Percentiles rank a stretch among this genome's conserved stretches.
phyloP scores from a whole-genome alignment of 1,284 basidiomycete genomes.

The Volvariella volvacea region DNA sequence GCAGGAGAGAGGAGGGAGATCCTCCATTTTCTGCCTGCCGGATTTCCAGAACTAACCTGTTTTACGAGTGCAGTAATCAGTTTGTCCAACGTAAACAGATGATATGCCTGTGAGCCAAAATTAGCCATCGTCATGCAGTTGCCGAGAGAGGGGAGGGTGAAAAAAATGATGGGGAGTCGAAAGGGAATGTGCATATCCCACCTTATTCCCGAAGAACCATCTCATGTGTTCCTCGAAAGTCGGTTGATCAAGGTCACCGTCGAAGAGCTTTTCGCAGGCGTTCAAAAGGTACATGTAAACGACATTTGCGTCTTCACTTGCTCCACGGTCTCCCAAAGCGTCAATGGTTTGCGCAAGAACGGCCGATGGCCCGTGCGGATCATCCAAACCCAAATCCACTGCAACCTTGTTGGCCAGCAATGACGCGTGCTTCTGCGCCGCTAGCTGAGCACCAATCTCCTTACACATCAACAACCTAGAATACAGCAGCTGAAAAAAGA shows the following conservation, averaged over 20 bases:
- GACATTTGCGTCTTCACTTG: constrained; percentile 42
- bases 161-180: too few species aligned
- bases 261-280: constrained; percentile 92
- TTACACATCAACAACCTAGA: constrained; percentile 85
- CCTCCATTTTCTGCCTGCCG: not conserved
- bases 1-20: not conserved
- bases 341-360: constrained; percentile 60
- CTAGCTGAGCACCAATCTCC: constrained; percentile 61
- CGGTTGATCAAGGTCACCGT: constrained; percentile 84
- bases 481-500: constrained; percentile 74
- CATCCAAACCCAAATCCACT: constrained; percentile 66
- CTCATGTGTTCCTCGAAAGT: constrained; percentile 94
- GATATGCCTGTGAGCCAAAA: constrained; percentile 53
- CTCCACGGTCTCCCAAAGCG: constrained; percentile 36
- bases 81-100: constrained; percentile 90
- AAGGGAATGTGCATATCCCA: constrained; percentile 29
- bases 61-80: constrained; percentile 83
- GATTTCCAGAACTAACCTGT: constrained; percentile 50
- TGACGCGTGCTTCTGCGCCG: constrained; percentile 51
- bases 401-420: constrained; percentile 67
- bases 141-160: too few species aligned
- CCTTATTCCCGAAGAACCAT: constrained; percentile 95
- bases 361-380: constrained; percentile 66
- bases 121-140: constrained; percentile 1
- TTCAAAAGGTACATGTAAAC: constrained; percentile 88